phyloP scores from a whole-genome alignment of 169 alveolate species.

The Babesia sp. region DNA sequence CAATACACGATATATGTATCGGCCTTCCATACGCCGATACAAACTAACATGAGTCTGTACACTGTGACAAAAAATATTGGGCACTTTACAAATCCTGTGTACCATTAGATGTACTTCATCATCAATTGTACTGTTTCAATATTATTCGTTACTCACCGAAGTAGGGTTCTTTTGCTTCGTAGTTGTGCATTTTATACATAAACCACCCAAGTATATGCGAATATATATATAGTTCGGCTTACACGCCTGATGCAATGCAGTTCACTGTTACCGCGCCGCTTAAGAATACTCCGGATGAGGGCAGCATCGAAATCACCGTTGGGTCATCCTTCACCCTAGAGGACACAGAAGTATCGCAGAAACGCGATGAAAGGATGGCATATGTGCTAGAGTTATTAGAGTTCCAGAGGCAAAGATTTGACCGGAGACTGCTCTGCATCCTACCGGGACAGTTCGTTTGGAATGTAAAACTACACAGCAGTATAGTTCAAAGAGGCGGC shows the following conservation, averaged over 20 bases:
- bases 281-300: constrained; percentile 48
- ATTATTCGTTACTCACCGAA: too few relatives aligned
- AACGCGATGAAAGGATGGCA: constrained; percentile 55
- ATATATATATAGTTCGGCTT: background rate
- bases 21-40: too few relatives aligned
- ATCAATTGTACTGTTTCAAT: too few relatives aligned
- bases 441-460: constrained; percentile 70
- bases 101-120: too few relatives aligned
- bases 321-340: constrained; percentile 49
- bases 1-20: too few relatives aligned
- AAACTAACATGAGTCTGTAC: too few relatives aligned
- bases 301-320: constrained; percentile 39
- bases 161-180: background rate
- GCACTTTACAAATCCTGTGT: too few relatives aligned
- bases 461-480: constrained; percentile 68
- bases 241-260: constrained; percentile 1
- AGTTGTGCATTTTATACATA: background rate
- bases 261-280: constrained; percentile 41
- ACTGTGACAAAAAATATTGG: too few relatives aligned
- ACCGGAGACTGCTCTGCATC: constrained; percentile 66
- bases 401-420: constrained; percentile 57
- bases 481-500: constrained; percentile 72
- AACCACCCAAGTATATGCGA: background rate
- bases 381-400: constrained; percentile 50
- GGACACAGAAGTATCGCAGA: constrained; percentile 54